Base-by-base conservation (phyloP, 2,329 filamentous ascomycete species). In the Xylaria sp. region DNA sequence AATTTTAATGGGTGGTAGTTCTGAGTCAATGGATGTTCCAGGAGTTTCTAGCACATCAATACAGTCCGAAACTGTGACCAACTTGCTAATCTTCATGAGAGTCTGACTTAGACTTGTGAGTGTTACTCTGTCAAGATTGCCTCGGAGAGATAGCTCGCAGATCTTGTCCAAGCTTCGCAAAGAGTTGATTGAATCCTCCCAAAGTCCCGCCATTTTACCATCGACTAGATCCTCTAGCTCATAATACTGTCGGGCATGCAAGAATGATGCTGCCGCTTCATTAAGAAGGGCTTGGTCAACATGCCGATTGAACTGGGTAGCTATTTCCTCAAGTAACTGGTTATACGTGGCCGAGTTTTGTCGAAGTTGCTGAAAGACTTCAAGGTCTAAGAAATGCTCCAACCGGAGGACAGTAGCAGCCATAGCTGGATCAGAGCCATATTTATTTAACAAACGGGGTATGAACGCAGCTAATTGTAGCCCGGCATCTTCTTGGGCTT, bases 221-320 rank as follows among this genome's bases (percentile, higher is more conserved):
- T 96, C 92, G 1, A 94, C 91, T 13, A 93, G 83, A 75, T 99
- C 96, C 73, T 94, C 92, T 40, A 97, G 88, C 76, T 97, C 95
- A 69, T 96, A 93, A 70, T 93, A 95, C 69, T 90, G 91, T 72
- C 93, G 91, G 9, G 95, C 94, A 77, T 97, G 93, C 37, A 97
- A 82, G 44, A 99, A 88, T 5, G 94, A 93, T 25, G 90, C 86
- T 32, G 92, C 91, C 16, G 94, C 95, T 79, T 98, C 94, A 12
- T 90, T 89, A 54, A 99, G 85, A 21, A 98, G 94, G 64, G 88
- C 88, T 74, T 93, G 92, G 75, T 97, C 93, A 51, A 93, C 92
- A 77, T 99, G 96, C n/a, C 93, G 90, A 75, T 92, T 90, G 81
- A 99, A 98, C 75, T 99, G 96, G 66, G 93, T 93, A 79, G 93